A percentile compares a stretch with the other conserved stretches of the same genome.
phyloP scores from a whole-genome alignment of 805 yeast genomes.

The Lipomyces orientalis region DNA sequence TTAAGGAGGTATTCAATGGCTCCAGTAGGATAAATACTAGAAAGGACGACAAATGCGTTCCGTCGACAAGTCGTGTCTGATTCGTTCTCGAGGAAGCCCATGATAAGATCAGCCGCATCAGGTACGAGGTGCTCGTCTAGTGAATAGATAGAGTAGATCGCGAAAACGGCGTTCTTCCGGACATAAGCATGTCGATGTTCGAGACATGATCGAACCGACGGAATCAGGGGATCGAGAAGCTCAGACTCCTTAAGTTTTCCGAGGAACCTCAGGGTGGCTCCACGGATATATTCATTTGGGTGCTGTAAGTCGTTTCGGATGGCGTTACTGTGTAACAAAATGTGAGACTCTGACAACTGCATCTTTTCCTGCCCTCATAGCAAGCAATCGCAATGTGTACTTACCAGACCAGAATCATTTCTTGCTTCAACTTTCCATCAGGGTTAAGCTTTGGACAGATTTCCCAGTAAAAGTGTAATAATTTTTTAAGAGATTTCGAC shows the following conservation, averaged over 20 bases:
- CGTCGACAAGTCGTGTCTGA: conserved; percentile 93
- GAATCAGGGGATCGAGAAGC: conserved; percentile 91
- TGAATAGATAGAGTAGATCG: conserved; percentile 79
- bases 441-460: conserved; percentile 89
- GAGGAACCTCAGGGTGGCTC: conserved; percentile 90
- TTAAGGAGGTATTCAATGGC: conserved; percentile 84
- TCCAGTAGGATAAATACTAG: conserved; percentile 80
- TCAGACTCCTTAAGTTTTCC: conserved; percentile 92
- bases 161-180: conserved; percentile 94
- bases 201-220: conserved; percentile 86
- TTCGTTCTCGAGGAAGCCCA: conserved; percentile 75
- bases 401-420: conserved; percentile 93
- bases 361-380: background rate
- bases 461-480: conserved; percentile 96
- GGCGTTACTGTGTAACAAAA: conserved; percentile 61
- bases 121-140: conserved; percentile 89
- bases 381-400: background rate
- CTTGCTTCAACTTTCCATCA: conserved; percentile 93
- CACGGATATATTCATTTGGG: conserved; percentile 96
- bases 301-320: conserved; percentile 97
- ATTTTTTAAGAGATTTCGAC: conserved; percentile 87
- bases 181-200: conserved; percentile 98
- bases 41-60: conserved; percentile 89
- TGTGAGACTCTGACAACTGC: conserved; percentile 4
- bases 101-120: conserved; percentile 88